Evolutionary conservation across 352 stramenopile species (phyloP).

Genomic region (Globisporangium echinulatum): DNA sequence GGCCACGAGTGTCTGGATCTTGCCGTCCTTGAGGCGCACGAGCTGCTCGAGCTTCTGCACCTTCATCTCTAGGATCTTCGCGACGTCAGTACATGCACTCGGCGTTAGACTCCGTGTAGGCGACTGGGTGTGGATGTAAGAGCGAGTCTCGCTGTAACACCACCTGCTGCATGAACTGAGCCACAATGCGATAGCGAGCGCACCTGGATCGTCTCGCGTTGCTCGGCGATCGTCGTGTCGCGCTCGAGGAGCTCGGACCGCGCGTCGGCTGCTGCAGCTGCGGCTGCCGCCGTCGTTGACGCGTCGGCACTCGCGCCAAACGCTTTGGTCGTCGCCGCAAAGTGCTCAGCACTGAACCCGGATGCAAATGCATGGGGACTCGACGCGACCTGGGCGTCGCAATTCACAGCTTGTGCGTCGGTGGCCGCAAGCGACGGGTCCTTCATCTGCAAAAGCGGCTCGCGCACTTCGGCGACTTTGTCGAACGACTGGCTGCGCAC

Average conservation of each 20-base stretch:
- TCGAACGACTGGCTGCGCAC: conserved; percentile 16
- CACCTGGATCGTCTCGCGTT: conserved; percentile 85
- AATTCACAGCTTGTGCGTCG: background rate
- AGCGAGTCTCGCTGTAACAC: too few relatives aligned
- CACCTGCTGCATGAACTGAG: background rate
- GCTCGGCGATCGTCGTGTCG: conserved; percentile 77
- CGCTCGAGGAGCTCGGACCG: conserved; percentile 52
- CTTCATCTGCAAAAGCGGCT: conserved; percentile 21
- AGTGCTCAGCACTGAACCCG: conserved; percentile 13
- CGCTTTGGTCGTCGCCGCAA: conserved; percentile 3
- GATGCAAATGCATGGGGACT: conserved; percentile 1
- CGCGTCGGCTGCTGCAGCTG: conserved; percentile 5
- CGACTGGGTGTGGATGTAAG: background rate
- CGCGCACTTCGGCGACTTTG: conserved; percentile 32
- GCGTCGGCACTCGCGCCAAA: background rate
- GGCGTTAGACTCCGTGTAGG: background rate
- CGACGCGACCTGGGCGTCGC: background rate
- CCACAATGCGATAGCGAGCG: too few relatives aligned
- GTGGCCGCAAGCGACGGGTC: conserved; percentile 10
- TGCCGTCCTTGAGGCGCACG: conserved; percentile 90
- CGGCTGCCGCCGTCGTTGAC: conserved; percentile 5
- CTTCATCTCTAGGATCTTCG: conserved; percentile 92
- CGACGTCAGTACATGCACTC: background rate
- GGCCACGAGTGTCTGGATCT: conserved; percentile 89
- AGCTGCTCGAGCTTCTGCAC: conserved; percentile 94